Evolutionary conservation across 495 filamentous ascomycete species (phyloP), one percentile per base, ranked within the genome.

Genomic region (Hyaloscypha bicolor): DNA sequence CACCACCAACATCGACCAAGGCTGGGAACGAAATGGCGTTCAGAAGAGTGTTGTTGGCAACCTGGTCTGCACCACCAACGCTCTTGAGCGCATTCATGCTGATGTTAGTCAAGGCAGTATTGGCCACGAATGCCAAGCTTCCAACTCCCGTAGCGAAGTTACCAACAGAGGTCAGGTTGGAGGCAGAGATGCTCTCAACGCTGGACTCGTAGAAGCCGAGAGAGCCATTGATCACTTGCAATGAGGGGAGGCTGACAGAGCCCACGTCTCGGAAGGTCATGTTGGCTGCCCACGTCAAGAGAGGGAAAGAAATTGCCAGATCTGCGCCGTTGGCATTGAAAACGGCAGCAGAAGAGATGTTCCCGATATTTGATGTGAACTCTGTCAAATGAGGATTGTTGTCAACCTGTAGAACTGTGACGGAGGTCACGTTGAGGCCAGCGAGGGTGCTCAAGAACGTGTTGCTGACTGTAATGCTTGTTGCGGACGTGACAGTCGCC

Each of bases 231-330:
- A 97, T 86, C 35, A 80, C 81, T 68, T 84, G 74, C 51, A 99
- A 88, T n/a, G 91, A 89, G 19, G 95, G 95, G 39, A 94, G 79
- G 22, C 77, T 82, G 76, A 97, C 81, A 53, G 78, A 81, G 69
- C 88, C 88, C 80, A 91, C 89, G 81, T 97, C 94, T 77, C 89
- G 85, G 81, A 97, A 88, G 62, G 92, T 94, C 83, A 97, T 88
- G 85, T 97, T 93, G 76, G 80, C 85, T 63, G 89, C 93, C 79
- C 83, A 88, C 66, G 81, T 79, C 33, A 99, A 86, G 80, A 93
- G 86, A 69, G 93, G 90, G 77, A 98, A 88, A 9, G 75, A 75
- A 67, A 90, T 82, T 3, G 75, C 73, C 48, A 93, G 78, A 57
- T 80, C 78, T 53, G 80, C 77, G 65, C 86, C 87, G 77, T 87